Evolutionary conservation across 164 flowering plant species (phyloP).

Genomic region (Platanus orientalis): DNA sequence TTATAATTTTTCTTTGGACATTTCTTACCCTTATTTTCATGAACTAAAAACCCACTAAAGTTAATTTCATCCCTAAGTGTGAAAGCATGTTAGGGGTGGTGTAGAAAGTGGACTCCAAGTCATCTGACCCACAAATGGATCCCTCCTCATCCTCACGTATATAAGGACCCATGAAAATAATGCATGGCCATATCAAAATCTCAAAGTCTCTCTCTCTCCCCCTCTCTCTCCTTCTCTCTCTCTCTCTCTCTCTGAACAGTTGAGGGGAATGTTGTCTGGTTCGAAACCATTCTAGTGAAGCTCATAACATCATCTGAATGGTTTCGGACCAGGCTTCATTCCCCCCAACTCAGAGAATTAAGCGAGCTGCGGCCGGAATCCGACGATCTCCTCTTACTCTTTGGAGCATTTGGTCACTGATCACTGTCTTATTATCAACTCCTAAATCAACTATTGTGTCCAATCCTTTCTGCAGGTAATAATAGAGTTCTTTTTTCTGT

Average conservation of each 20-base stretch:
- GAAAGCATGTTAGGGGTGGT: slow-evolving; percentile 33
- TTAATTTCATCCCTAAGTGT: slow-evolving; percentile 19
- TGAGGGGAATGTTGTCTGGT: slow-evolving; percentile 77
- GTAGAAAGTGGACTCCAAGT: slow-evolving; percentile 41
- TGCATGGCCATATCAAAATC: slow-evolving; percentile 31
- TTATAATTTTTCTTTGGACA: not conserved
- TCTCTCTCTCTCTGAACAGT: slow-evolving; percentile 24
- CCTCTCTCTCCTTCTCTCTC: slow-evolving; percentile 17
- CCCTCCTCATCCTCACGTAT: slow-evolving; percentile 26
- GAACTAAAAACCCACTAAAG: not conserved
- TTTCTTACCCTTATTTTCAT: not conserved
- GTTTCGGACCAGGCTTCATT: slow-evolving; percentile 96
- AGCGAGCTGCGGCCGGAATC: not conserved
- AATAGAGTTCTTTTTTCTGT: not conserved
- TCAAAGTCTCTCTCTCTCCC: slow-evolving; percentile 14
- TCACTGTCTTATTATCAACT: not conserved
- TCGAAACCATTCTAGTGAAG: slow-evolving; percentile 38
- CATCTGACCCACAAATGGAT: slow-evolving; percentile 32
- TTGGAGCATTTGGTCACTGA: not conserved
- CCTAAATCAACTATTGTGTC: not conserved
- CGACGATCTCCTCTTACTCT: not conserved
- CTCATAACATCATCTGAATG: slow-evolving; percentile 25
- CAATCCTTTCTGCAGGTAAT: not conserved
- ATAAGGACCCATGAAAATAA: slow-evolving; percentile 26
- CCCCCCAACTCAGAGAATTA: slow-evolving; percentile 51